These are phyloP conservation scores for Tetraselmis striata DNA, from an alignment of 139 green algal genomes.

Conservation along the genomic window DNA sequence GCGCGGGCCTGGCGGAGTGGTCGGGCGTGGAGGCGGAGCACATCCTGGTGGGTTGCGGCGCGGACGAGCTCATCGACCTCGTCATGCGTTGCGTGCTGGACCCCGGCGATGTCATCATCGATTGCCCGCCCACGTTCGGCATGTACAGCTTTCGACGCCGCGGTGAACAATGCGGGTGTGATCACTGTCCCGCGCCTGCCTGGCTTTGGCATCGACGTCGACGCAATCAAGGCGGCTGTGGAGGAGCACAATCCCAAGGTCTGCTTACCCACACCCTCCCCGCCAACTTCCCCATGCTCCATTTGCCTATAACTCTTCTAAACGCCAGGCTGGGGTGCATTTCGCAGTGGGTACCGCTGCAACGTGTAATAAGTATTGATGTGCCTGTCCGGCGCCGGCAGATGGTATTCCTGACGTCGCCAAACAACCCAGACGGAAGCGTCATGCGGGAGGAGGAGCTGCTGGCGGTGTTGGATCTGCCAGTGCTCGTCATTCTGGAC, in stretches of 20 bases:
- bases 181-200: slow-evolving; percentile 77
- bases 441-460: slow-evolving; percentile 80
- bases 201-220: slow-evolving; percentile 84
- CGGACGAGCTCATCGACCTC: slow-evolving; percentile 92
- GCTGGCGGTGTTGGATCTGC: slow-evolving; percentile 64
- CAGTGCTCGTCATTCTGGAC: slow-evolving; percentile 94
- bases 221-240: slow-evolving; percentile 68
- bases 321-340: too few species aligned
- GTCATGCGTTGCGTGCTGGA: slow-evolving; percentile 92
- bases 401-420: slow-evolving; percentile 95
- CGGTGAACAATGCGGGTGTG: slow-evolving; percentile 79
- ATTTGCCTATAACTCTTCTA: too few species aligned
- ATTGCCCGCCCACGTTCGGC: slow-evolving; percentile 92
- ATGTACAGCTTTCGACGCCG: slow-evolving; percentile 98
- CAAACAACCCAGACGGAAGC: slow-evolving; percentile 98
- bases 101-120: slow-evolving; percentile 84
- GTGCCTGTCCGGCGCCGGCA: too few species aligned
- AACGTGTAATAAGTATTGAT: too few species aligned
- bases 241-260: slow-evolving; percentile 73
- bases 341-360: background rate
- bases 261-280: too few species aligned
- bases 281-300: too few species aligned
- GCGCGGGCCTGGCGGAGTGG: slow-evolving; percentile 62
- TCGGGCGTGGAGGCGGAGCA: slow-evolving; percentile 76
- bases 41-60: slow-evolving; percentile 90